phyloP scores from a whole-genome alignment of 352 stramenopile species.

The Pythium apleroticum region DNA sequence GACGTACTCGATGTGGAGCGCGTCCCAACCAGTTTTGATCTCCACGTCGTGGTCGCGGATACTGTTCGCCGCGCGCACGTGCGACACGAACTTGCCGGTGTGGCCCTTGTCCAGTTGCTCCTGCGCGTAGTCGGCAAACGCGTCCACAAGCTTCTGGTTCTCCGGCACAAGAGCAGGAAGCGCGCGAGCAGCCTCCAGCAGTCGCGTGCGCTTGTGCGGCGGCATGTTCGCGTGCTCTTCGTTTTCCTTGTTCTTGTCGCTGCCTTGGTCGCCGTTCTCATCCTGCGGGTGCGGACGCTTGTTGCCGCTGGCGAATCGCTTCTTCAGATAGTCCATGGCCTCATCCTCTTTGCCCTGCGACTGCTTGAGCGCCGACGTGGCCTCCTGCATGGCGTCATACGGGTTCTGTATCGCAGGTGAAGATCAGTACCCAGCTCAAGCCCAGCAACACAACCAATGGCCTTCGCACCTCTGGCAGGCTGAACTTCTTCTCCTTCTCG shows the following conservation, averaged over 20 bases:
- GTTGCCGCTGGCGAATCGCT: slow-evolving; percentile 30
- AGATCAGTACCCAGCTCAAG: too few species aligned
- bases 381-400: slow-evolving; percentile 41
- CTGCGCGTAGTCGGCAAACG: slow-evolving; percentile 64
- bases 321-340: slow-evolving; percentile 35
- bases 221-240: slow-evolving; percentile 35
- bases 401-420: slow-evolving; percentile 29
- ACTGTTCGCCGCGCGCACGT: slow-evolving; percentile 60
- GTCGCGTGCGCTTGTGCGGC: slow-evolving; percentile 51
- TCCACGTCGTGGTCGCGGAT: slow-evolving; percentile 52
- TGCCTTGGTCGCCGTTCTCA: slow-evolving; percentile 19
- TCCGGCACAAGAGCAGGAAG: slow-evolving; percentile 39
- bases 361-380: slow-evolving; percentile 31
- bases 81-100: slow-evolving; percentile 71
- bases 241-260: slow-evolving; percentile 4
- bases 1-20: slow-evolving; percentile 44
- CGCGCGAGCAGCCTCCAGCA: slow-evolving; percentile 57
- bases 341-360: slow-evolving; percentile 36
- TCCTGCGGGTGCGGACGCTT: slow-evolving; percentile 29
- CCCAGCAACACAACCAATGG: too few species aligned
- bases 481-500: slow-evolving; percentile 41
- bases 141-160: slow-evolving; percentile 81
- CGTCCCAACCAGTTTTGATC: slow-evolving; percentile 49
- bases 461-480: slow-evolving; percentile 34
- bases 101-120: slow-evolving; percentile 58